Evolutionary conservation across 192 early-diverging fungal genomes (phyloP), one percentile per base, ranked within the genome.

Genomic region (Neocallimastix lanati): DNA sequence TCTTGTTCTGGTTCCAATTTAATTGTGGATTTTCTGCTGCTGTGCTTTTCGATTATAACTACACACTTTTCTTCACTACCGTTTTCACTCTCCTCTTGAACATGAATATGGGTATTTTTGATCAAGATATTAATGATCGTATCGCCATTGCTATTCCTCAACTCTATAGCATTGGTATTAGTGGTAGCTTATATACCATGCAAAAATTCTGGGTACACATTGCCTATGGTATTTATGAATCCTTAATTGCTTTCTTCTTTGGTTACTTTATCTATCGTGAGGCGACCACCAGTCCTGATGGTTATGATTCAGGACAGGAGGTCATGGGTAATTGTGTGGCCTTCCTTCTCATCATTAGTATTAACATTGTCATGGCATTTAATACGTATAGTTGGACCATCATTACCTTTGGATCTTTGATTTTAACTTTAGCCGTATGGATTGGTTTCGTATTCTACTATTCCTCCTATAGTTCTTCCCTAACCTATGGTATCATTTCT

Each of bases 1-100:
- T 94, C 16, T 90, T 93, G 1, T 93, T 99, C 79, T 98, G 95
- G 96, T 96, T 89, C 88, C 95, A 96, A 83, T 95, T 98, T 82
- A 94, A 92, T 84, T 93, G 91, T 85, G 92, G 92, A 16, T 90
- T 90, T 79, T 84, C 86, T 6, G 88, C 86, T 16, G 84, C 80
- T 29, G 76, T 84, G 30, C 82, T 86, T 27, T 86, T 85, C 21
- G 88, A 90, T 78, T 95, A 94, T 82, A 94, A 93, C 15, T 96
- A 93, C 78, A 92, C 93, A 78, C 89, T 98, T 83, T 96, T 96
- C 81, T 99, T 96, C 84, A 92, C 96, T 38, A 96, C 96, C 76
- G 88, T 94, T 27, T 97, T 96, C 84, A 91, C 97, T 35, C 89
- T 95, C 76, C 87, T 97, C 15, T 96, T 95, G 80, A 99, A 96